These are phyloP conservation scores for Hansenula sp. DNA, from an alignment of 1,139 yeast genomes.

Conservation along the genomic window DNA sequence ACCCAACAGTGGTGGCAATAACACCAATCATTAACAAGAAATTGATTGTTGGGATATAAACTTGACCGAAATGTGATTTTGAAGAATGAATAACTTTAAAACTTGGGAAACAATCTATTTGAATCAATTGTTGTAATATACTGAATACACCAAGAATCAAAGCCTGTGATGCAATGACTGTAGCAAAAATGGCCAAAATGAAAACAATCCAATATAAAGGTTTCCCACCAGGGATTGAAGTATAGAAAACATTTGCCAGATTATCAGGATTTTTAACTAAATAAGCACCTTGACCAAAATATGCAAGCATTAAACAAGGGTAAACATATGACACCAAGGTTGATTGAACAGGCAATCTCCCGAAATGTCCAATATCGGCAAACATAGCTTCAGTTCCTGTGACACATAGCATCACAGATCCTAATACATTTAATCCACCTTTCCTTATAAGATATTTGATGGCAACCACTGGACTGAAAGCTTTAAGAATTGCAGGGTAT, in stretches of 20 bases:
- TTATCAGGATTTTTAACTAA: background rate
- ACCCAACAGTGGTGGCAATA: background rate
- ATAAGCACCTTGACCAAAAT: constrained; percentile 2
- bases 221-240: constrained; percentile 1
- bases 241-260: background rate
- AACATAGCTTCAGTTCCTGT: constrained; percentile 1
- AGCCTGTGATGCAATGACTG: constrained; percentile 1
- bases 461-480: background rate
- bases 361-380: constrained; percentile 3
- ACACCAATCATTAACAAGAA: constrained; percentile 1
- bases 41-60: constrained; percentile 1
- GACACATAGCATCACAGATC: background rate
- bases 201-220: background rate
- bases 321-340: background rate
- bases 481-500: background rate
- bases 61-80: constrained; percentile 1
- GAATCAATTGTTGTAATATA: constrained; percentile 1
- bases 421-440: constrained; percentile 1
- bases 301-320: constrained; percentile 1
- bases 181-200: background rate
- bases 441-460: background rate
- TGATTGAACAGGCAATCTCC: constrained; percentile 1
- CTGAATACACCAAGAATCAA: constrained; percentile 1
- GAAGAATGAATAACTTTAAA: constrained; percentile 1
- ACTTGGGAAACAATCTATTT: constrained; percentile 2